A percentile compares a stretch with the other conserved stretches of the same genome.
Evolutionary conservation across 192 early-diverging fungal genomes (phyloP).

Genomic region (Backusella tuberculispora): DNA sequence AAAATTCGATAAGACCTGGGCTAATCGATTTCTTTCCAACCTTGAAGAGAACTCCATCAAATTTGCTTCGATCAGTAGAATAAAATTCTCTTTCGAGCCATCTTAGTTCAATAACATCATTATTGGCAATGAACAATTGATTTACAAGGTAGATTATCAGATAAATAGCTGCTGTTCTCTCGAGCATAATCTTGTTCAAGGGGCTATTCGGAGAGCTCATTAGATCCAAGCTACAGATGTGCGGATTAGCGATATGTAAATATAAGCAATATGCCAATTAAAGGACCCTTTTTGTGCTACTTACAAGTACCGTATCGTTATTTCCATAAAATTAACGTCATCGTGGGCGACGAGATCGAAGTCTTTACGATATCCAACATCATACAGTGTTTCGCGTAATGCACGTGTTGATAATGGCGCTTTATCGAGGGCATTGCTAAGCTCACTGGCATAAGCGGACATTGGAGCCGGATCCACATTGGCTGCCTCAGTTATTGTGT

Average conservation of each 20-base stretch:
- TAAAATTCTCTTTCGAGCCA: conserved; percentile 16
- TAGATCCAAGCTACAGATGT: neutral
- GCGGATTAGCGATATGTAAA: neutral
- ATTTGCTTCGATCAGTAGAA: neutral
- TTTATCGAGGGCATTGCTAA: conserved; percentile 1
- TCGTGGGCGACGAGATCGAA: neutral
- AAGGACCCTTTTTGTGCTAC: neutral
- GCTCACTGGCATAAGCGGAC: neutral
- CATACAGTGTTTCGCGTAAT: conserved; percentile 2
- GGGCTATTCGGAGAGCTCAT: neutral
- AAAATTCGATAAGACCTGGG: neutral
- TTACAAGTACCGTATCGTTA: conserved; percentile 1
- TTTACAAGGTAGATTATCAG: neutral
- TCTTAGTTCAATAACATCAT: conserved; percentile 9
- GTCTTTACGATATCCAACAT: neutral
- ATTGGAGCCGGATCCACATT: neutral
- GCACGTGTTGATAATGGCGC: neutral
- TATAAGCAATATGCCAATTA: neutral
- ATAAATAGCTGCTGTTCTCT: conserved; percentile 9
- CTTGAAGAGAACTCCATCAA: conserved; percentile 8
- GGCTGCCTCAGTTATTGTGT: neutral
- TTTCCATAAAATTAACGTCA: conserved; percentile 4
- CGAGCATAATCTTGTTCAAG: neutral
- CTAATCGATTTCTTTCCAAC: neutral
- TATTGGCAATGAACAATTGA: neutral